Percentiles rank a stretch among this genome's conserved stretches.
Conservation (phyloP, 768 basidiomycete genomes). For the Lentinula sp. region DNA sequence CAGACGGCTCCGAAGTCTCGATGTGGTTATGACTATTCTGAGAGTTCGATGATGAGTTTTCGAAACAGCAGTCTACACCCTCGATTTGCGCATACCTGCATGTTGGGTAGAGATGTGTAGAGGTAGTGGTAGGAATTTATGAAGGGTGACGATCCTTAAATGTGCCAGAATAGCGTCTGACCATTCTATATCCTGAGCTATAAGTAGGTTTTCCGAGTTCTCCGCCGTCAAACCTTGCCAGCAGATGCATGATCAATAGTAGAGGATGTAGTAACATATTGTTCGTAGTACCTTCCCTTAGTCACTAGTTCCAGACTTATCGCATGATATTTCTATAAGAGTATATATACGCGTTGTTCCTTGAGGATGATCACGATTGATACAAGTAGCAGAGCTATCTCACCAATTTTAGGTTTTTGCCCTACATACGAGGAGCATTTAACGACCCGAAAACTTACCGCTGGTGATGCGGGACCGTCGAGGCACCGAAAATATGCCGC, state of each 20-base stretch:
- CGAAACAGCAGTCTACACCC: background rate
- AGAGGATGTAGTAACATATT: background rate
- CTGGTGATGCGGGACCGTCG: background rate
- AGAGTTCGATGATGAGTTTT: background rate
- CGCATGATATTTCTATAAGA: background rate
- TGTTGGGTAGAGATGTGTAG: background rate
- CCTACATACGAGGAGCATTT: background rate
- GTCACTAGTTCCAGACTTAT: background rate
- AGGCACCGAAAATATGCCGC: background rate
- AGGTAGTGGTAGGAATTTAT: background rate
- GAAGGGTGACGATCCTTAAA: background rate
- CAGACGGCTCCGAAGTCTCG: background rate
- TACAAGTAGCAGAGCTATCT: background rate
- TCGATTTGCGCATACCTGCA: background rate
- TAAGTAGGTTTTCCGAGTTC: background rate
- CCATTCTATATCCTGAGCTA: background rate
- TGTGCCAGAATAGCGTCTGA: background rate
- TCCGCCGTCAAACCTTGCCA: background rate
- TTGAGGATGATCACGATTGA: background rate
- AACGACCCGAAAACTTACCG: background rate
- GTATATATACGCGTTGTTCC: background rate
- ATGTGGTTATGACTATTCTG: background rate
- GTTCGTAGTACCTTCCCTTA: background rate
- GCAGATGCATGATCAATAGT: background rate
- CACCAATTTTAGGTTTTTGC: background rate